These are phyloP conservation scores for grape (Vitis vinifera) DNA, from an alignment of 164 flowering plant species.

Conservation along the genomic window DNA sequence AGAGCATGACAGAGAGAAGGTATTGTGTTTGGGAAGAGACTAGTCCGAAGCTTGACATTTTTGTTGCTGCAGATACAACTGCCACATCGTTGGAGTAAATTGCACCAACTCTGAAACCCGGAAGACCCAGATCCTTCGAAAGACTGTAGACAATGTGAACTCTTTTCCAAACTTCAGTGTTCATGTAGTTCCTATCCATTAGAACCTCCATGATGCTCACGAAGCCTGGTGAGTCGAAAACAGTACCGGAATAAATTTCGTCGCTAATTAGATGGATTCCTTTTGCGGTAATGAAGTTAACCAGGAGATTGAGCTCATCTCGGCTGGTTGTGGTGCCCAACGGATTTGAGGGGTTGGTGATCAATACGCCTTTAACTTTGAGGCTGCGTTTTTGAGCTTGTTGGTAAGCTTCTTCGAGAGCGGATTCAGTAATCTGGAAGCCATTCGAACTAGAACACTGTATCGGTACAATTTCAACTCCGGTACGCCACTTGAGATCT, in stretches of 20 bases:
- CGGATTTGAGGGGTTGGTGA: conserved; percentile 93
- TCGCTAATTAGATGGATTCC: conserved; percentile 77
- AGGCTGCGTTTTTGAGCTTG: conserved; percentile 49
- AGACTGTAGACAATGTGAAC: conserved; percentile 80
- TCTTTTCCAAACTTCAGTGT: conserved; percentile 31
- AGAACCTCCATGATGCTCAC: conserved; percentile 59
- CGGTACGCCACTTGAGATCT: conserved; percentile 93
- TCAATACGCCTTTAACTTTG: conserved; percentile 70
- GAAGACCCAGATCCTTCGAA: conserved; percentile 83
- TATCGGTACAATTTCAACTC: conserved; percentile 77
- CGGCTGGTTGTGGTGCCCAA: conserved; percentile 64
- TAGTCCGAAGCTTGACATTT: conserved; percentile 89
- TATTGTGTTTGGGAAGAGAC: conserved; percentile 84
- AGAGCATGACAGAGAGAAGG: conserved; percentile 62
- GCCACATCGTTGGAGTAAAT: conserved; percentile 62
- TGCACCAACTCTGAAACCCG: conserved; percentile 90
- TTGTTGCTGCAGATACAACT: conserved; percentile 72
- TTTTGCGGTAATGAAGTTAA: conserved; percentile 46
- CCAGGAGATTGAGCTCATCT: conserved; percentile 50
- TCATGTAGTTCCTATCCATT: conserved; percentile 27
- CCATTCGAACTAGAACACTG: conserved; percentile 66
- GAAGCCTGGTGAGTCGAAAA: conserved; percentile 54
- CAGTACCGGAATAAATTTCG: conserved; percentile 88
- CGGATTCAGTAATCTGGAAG: conserved; percentile 59
- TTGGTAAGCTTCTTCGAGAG: conserved; percentile 68